phyloP scores from a whole-genome alignment of 495 filamentous ascomycete species.

The Hypoxylon perforatum region DNA sequence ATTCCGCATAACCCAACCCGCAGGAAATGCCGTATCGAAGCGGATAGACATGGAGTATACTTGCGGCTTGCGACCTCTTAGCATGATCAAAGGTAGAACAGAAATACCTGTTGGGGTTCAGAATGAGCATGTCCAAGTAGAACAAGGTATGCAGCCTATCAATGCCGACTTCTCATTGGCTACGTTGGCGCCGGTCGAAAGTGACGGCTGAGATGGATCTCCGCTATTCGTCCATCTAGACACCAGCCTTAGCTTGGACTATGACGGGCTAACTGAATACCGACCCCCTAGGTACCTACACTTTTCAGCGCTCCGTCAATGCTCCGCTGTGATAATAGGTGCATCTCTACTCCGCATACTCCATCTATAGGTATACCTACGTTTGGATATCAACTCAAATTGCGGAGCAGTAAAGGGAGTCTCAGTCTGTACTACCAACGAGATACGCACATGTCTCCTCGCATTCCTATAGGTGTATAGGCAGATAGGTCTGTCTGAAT shows the following conservation, averaged over 20 bases:
- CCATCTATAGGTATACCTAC: neutral
- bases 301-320: neutral
- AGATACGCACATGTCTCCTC: slow-evolving; percentile 4
- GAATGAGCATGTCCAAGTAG: slow-evolving; percentile 25
- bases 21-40: slow-evolving; percentile 16
- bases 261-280: slow-evolving; percentile 3
- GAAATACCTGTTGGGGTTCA: slow-evolving; percentile 11
- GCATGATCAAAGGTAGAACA: slow-evolving; percentile 13
- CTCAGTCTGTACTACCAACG: slow-evolving; percentile 11
- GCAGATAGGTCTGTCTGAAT: neutral
- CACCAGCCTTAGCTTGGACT: slow-evolving; percentile 9
- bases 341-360: neutral
- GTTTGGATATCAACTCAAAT: neutral
- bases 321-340: slow-evolving; percentile 11
- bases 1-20: slow-evolving; percentile 20
- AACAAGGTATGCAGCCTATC: slow-evolving; percentile 20
- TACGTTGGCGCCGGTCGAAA: slow-evolving; percentile 53
- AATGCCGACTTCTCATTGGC: slow-evolving; percentile 49
- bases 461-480: slow-evolving; percentile 2
- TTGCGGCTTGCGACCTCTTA: slow-evolving; percentile 7
- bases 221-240: slow-evolving; percentile 29
- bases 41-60: neutral
- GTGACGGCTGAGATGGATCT: slow-evolving; percentile 46
- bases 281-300: neutral
- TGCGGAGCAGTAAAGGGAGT: slow-evolving; percentile 1